These are phyloP conservation scores for Laburnicola sp. DNA, from an alignment of 2,329 filamentous ascomycete genomes.

Conservation along the genomic window DNA sequence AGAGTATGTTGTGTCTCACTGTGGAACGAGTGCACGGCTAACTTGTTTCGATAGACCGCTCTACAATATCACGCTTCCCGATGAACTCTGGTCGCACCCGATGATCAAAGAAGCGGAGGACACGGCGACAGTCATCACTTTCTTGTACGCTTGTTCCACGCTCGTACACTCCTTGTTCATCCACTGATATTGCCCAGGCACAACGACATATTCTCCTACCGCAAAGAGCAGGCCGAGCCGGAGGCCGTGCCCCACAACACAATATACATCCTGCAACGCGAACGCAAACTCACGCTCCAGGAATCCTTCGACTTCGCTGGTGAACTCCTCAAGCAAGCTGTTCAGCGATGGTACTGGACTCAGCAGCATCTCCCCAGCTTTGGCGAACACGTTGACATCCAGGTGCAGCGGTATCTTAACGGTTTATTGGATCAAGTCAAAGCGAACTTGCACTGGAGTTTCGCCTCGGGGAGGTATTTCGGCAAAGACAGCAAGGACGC, in stretches of 20 bases:
- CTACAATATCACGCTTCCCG: background rate
- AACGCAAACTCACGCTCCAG: background rate
- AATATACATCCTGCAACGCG: background rate
- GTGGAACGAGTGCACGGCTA: background rate
- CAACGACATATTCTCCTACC: constrained; percentile 1
- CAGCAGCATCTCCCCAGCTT: constrained; percentile 3
- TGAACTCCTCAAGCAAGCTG: constrained; percentile 1
- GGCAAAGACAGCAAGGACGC: too few species aligned
- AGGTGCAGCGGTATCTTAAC: constrained; percentile 3
- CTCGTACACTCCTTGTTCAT: background rate
- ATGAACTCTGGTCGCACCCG: background rate
- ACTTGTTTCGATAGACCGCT: background rate
- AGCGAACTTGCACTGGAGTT: background rate
- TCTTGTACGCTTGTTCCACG: background rate
- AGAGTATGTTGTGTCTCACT: background rate
- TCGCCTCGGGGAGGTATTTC: background rate
- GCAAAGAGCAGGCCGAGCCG: constrained; percentile 1
- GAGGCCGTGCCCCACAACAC: constrained; percentile 4
- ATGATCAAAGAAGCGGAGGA: constrained; percentile 2
- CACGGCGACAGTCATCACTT: background rate
- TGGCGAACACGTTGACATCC: background rate
- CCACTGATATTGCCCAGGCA: background rate
- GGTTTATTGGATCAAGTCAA: constrained; percentile 1
- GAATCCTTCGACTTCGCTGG: constrained; percentile 1
- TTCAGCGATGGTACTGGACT: constrained; percentile 2